Percentiles rank a stretch among this genome's conserved stretches.
phyloP scores from a whole-genome alignment of 495 filamentous ascomycete species.

The Penicillium argentinense region DNA sequence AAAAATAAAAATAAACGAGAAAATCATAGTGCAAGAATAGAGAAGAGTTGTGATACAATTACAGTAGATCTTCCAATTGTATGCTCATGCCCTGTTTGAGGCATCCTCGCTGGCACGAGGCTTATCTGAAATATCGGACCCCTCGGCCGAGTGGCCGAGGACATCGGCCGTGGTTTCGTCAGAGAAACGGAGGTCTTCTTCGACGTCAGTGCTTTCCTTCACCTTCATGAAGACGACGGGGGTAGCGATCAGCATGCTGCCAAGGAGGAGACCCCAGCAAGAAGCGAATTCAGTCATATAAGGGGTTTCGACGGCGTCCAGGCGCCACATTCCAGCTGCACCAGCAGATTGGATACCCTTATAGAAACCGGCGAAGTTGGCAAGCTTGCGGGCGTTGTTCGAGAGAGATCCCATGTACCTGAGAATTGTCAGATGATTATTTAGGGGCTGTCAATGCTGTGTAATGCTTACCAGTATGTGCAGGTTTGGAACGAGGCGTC shows the following conservation, averaged over 20 bases:
- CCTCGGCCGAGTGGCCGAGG: slow-evolving; percentile 21
- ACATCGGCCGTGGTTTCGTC: slow-evolving; percentile 64
- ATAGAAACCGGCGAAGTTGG: slow-evolving; percentile 94
- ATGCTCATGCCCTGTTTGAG: slow-evolving; percentile 3
- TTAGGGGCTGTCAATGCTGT: no score
- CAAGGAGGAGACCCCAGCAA: slow-evolving; percentile 73
- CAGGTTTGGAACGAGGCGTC: slow-evolving; percentile 85
- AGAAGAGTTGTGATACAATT: slow-evolving; percentile 7
- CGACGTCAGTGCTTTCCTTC: slow-evolving; percentile 67
- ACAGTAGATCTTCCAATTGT: neutral
- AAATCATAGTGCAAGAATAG: neutral
- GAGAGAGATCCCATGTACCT: slow-evolving; percentile 91
- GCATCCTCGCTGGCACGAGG: slow-evolving; percentile 11
- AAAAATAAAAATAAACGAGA: slow-evolving; percentile 1
- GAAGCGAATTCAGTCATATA: slow-evolving; percentile 65
- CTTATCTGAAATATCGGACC: slow-evolving; percentile 15
- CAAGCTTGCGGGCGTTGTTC: slow-evolving; percentile 87
- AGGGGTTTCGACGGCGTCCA: slow-evolving; percentile 63
- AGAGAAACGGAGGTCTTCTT: slow-evolving; percentile 79
- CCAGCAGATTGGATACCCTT: slow-evolving; percentile 97
- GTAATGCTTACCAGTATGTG: slow-evolving; percentile 75
- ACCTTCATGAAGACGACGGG: slow-evolving; percentile 80
- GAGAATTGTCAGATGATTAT: no score
- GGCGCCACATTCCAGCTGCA: slow-evolving; percentile 77
- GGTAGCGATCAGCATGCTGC: slow-evolving; percentile 69